Percentiles rank a stretch among this genome's conserved stretches.
These are phyloP conservation scores for Yamadazyma buinensis DNA, from an alignment of 1,139 yeast genomes.

Conservation along the genomic window DNA sequence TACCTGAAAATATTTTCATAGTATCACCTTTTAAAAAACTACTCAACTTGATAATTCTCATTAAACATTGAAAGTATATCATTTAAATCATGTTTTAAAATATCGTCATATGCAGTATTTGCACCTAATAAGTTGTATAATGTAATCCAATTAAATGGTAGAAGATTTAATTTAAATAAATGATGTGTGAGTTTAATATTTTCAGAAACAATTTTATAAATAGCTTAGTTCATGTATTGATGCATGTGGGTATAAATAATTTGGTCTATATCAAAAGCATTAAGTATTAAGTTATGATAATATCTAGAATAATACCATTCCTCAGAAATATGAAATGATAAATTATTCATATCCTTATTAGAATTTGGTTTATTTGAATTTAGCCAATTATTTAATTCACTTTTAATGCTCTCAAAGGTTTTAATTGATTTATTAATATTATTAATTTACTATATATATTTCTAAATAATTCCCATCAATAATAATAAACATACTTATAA, in stretches of 20 bases:
- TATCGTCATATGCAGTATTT: constrained; percentile 41
- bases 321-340: constrained; percentile 36
- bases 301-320: constrained; percentile 47
- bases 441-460: no score
- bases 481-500: no score
- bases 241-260: constrained; percentile 39
- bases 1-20: no score
- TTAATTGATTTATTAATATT: no score
- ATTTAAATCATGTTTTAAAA: constrained; percentile 37
- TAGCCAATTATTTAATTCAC: constrained; percentile 40
- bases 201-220: constrained; percentile 36
- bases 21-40: no score
- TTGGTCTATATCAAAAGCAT: constrained; percentile 45
- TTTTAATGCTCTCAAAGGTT: no score
- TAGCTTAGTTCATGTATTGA: no score
- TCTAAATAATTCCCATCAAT: no score
- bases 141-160: constrained; percentile 50
- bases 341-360: constrained; percentile 6
- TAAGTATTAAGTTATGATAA: constrained; percentile 39
- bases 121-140: constrained; percentile 41
- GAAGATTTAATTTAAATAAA: constrained; percentile 37
- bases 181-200: constrained; percentile 32
- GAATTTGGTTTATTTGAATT: constrained; percentile 6
- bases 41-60: no score
- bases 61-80: constrained; percentile 13